These are phyloP conservation scores for Biscutella laevigata DNA, from an alignment of 441 rosid genomes.

Conservation along the genomic window DNA sequence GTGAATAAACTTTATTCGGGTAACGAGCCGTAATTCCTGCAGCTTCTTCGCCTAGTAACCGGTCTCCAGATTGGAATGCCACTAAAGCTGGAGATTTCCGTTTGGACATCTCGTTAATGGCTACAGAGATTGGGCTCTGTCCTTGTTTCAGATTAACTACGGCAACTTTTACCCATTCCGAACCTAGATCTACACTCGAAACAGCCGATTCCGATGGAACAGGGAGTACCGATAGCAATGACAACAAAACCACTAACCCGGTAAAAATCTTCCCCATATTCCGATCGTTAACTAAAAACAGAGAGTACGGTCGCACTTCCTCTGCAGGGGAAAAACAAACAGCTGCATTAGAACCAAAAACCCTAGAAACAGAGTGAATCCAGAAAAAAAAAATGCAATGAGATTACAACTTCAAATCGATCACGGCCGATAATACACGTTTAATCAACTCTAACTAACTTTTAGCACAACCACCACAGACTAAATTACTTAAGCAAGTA, in stretches of 20 bases:
- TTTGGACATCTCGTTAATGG: conserved; percentile 97
- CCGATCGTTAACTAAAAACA: conserved; percentile 18
- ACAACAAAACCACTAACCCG: conserved; percentile 34
- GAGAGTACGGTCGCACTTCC: background rate
- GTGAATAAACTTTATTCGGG: conserved; percentile 74
- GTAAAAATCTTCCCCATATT: conserved; percentile 30
- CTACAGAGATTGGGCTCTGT: conserved; percentile 80
- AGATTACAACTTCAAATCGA: conserved; percentile 8
- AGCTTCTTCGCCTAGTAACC: conserved; percentile 88
- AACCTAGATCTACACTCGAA: conserved; percentile 86
- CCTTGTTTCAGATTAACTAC: conserved; percentile 86
- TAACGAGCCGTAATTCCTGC: conserved; percentile 80
- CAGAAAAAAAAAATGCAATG: background rate
- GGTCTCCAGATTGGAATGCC: conserved; percentile 62
- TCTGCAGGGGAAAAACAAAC: conserved; percentile 5
- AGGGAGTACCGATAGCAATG: conserved; percentile 25
- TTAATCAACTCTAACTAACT: background rate
- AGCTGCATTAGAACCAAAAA: conserved; percentile 11
- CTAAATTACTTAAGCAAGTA: background rate
- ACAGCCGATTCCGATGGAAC: conserved; percentile 65
- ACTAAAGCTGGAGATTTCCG: conserved; percentile 82
- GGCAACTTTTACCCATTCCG: conserved; percentile 85
- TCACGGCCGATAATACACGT: conserved; percentile 10
- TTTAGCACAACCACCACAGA: background rate
- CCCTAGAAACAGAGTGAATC: background rate